These are phyloP conservation scores for Cornus suecica DNA, from an alignment of 148 eudicot species.

Conservation along the genomic window DNA sequence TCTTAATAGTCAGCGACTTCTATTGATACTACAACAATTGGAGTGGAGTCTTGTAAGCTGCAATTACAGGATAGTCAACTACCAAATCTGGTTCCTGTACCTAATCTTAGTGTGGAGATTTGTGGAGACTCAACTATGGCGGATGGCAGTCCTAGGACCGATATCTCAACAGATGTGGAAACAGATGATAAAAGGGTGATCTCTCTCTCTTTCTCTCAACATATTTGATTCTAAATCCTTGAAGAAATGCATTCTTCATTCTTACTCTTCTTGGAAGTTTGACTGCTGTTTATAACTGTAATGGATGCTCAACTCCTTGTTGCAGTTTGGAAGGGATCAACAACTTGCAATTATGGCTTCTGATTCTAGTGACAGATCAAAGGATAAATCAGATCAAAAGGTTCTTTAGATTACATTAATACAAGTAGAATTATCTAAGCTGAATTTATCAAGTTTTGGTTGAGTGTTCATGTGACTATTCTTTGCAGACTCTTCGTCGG, in stretches of 20 bases:
- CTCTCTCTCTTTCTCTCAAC: background rate
- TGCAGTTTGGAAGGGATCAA: slow-evolving; percentile 39
- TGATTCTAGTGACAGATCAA: slow-evolving; percentile 59
- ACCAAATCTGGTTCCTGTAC: background rate
- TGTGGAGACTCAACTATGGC: slow-evolving; percentile 40
- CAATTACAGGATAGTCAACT: slow-evolving; percentile 13
- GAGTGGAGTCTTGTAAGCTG: slow-evolving; percentile 8
- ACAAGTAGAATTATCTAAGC: background rate
- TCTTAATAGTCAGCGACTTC: slow-evolving; percentile 12
- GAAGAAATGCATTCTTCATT: background rate
- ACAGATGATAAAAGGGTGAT: slow-evolving; percentile 56
- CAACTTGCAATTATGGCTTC: slow-evolving; percentile 31
- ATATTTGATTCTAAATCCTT: background rate
- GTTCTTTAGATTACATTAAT: slow-evolving; percentile 17
- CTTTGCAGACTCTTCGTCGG: slow-evolving; percentile 47
- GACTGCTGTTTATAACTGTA: background rate
- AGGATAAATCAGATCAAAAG: slow-evolving; percentile 54
- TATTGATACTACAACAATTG: slow-evolving; percentile 5
- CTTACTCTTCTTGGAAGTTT: background rate
- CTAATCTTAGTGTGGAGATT: slow-evolving; percentile 13
- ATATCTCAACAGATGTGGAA: slow-evolving; percentile 55
- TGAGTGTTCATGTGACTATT: background rate
- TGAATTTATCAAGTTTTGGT: background rate
- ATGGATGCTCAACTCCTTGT: background rate
- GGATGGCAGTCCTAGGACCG: slow-evolving; percentile 55